Evolutionary conservation across 306 rosid species (phyloP).

Genomic region (Corylus americana): DNA sequence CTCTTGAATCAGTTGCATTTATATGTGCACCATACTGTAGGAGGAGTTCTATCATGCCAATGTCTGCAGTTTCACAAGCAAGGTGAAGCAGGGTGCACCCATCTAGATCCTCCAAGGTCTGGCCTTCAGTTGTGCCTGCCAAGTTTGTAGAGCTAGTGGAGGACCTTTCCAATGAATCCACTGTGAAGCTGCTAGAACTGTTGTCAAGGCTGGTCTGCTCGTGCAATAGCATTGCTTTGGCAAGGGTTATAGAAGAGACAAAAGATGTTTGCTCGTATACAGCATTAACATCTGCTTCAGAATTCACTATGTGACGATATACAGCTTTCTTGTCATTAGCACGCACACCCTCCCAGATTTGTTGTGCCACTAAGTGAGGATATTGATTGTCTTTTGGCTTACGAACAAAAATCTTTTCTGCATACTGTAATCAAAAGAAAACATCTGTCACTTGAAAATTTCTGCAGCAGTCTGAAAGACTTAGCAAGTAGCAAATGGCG

Average conservation of each 20-base stretch:
- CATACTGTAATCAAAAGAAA: conserved; percentile 65
- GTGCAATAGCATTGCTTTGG: conserved; percentile 86
- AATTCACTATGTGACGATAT: conserved; percentile 83
- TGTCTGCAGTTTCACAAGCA: conserved; percentile 92
- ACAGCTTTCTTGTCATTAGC: conserved; percentile 94
- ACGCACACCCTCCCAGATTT: conserved; percentile 88
- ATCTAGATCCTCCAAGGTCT: conserved; percentile 58
- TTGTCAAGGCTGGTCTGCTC: conserved; percentile 71
- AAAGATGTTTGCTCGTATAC: conserved; percentile 63
- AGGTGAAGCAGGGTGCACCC: conserved; percentile 91
- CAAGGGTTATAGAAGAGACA: conserved; percentile 76
- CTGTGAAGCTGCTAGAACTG: conserved; percentile 45
- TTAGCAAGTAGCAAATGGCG: conserved; percentile 20
- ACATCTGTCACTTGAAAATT: not conserved
- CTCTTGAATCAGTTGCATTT: conserved; percentile 74
- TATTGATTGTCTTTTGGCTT: conserved; percentile 79
- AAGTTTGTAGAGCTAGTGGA: conserved; percentile 53
- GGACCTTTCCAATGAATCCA: conserved; percentile 73
- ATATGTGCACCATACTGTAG: conserved; percentile 91
- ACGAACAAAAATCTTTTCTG: conserved; percentile 86
- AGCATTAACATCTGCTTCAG: conserved; percentile 76
- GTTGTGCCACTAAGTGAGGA: conserved; percentile 70
- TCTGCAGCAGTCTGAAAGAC: conserved; percentile 5
- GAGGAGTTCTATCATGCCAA: conserved; percentile 95
- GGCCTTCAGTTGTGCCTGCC: conserved; percentile 60